Percentiles rank a stretch among this genome's conserved stretches.
phyloP scores from a whole-genome alignment of 1,284 basidiomycete genomes.

The Mycena citricolor region DNA sequence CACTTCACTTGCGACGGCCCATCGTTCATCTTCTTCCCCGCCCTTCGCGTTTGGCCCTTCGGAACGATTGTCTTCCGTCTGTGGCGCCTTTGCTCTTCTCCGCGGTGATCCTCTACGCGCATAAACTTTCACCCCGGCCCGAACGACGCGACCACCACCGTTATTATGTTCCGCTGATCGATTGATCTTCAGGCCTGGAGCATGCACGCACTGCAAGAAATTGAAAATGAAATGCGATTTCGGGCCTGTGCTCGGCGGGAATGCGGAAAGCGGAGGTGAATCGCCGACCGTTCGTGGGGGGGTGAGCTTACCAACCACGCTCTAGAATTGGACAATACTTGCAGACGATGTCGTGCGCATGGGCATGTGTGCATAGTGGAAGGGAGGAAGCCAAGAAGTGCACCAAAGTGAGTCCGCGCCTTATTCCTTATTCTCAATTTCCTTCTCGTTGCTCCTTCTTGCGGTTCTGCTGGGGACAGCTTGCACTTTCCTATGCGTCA shows the following conservation, averaged over 20 bases:
- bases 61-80: too few relatives aligned
- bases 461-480: not conserved
- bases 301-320: constrained; percentile 57
- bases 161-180: too few relatives aligned
- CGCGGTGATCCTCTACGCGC: too few relatives aligned
- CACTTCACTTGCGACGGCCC: too few relatives aligned
- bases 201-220: constrained; percentile 79
- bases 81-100: too few relatives aligned
- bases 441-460: constrained; percentile 8
- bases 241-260: constrained; percentile 4
- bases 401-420: constrained; percentile 67
- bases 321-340: constrained; percentile 63
- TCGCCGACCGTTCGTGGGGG: too few relatives aligned
- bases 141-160: too few relatives aligned
- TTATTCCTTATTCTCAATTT: constrained; percentile 22
- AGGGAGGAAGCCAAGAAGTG: constrained; percentile 71
- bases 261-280: constrained; percentile 1
- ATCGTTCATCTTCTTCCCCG: too few relatives aligned
- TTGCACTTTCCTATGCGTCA: too few relatives aligned
- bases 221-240: constrained; percentile 48
- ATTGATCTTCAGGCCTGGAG: constrained; percentile 56
- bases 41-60: too few relatives aligned
- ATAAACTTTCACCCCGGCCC: too few relatives aligned
- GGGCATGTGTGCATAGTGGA: constrained; percentile 78
- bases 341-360: constrained; percentile 66